Base-by-base conservation (phyloP, 2,329 filamentous ascomycete genomes). In the Arthrobotrys sinensis region DNA sequence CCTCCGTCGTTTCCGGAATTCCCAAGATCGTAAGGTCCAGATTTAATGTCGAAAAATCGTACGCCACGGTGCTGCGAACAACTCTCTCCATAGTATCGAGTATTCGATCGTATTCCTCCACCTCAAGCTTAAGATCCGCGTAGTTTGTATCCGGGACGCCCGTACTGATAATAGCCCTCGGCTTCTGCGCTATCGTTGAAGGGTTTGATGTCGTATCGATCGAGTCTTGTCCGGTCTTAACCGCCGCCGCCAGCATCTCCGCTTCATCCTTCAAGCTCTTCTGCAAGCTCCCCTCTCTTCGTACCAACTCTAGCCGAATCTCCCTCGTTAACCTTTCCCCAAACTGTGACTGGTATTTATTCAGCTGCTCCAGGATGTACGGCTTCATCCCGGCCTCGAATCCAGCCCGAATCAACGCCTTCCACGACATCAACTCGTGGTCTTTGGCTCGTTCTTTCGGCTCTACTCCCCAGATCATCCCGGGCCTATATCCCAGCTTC, bases 371-470 rank as follows among this genome's bases (percentile, higher is more conserved):
- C 5, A 72, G 38, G 28, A 73, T 57, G 16, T 68, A 79, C 0
- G 63, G 36, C 40, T 72, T 79, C 68, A 79, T 73, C 24, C 62
- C 36, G 32, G 63, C 76, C 1, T 73, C 40, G 50, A 79, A 72
- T 10, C 76, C 65, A 16, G 68, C 67, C 19, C 69, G 43, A 36
- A 73, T 69, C 24, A 79, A 43, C 1, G 68, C 50, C 46, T 79
- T 79, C 76, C 76, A 79, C 10, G 67, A 68, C 8, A 72, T 73
- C 55, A 79, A 19, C 10, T 79, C 68, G 34, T 79, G 76, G 7
- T 55, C 52, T 19, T 43, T 50, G 2, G 4, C 48, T 1, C 68
- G 63, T 14, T 57, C 63, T 8, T 55, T 57, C 7, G 32, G 24
- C 24, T 28, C 12, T 10, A 8, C 2, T 5, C 55, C 55, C 16